These are phyloP conservation scores for Spatholobus suberectus DNA, from an alignment of 306 rosid genomes.

Conservation along the genomic window DNA sequence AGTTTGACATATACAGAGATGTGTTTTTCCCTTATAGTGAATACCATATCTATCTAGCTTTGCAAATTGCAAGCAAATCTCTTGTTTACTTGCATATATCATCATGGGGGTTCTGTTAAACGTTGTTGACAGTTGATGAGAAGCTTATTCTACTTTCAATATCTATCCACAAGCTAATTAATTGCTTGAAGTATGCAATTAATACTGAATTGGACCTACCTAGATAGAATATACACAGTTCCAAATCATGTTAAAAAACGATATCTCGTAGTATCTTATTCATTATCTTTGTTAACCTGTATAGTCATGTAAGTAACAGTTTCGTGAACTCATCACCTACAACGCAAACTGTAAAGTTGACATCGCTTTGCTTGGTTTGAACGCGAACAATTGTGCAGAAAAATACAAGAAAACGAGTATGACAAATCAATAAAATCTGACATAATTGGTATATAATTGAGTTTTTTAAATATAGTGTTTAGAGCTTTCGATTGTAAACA, in stretches of 20 bases:
- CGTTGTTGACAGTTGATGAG: constrained; percentile 10
- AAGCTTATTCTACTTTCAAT: constrained; percentile 14
- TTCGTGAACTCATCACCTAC: neutral
- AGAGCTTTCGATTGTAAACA: neutral
- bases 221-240: neutral
- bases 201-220: constrained; percentile 32
- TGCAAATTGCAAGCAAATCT: neutral
- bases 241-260: neutral
- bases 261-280: neutral
- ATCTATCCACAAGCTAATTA: constrained; percentile 31
- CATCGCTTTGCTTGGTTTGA: neutral
- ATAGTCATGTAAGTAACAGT: neutral
- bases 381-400: neutral
- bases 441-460: neutral
- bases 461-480: neutral
- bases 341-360: constrained; percentile 8
- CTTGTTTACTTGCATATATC: neutral
- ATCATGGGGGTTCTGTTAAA: neutral
- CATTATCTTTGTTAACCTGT: neutral
- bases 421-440: neutral
- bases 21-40: neutral
- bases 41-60: neutral
- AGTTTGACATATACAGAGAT: neutral
- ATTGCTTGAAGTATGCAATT: constrained; percentile 23
- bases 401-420: constrained; percentile 14